phyloP scores from a whole-genome alignment of 2,329 filamentous ascomycete genomes.

The Fusarium cyanostomum region DNA sequence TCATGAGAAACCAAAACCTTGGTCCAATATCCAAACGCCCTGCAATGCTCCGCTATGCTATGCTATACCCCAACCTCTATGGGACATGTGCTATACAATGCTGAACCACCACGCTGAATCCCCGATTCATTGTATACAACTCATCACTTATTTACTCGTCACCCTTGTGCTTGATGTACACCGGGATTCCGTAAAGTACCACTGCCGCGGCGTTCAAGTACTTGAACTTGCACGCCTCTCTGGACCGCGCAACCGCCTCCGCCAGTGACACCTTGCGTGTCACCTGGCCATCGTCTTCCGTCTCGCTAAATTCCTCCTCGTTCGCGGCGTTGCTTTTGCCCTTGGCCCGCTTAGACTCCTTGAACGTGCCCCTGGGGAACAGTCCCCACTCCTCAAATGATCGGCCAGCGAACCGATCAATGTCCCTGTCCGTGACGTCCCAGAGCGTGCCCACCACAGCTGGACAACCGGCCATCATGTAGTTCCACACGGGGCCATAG shows the following conservation, averaged over 20 bases:
- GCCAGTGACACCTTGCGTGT: slow-evolving; percentile 67
- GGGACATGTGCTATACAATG: slow-evolving; percentile 11
- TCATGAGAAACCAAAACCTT: slow-evolving; percentile 16
- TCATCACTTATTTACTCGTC: slow-evolving; percentile 31
- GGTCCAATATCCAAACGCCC: slow-evolving; percentile 32
- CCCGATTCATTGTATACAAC: slow-evolving; percentile 4
- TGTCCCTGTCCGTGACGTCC: slow-evolving; percentile 98
- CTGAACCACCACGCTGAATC: slow-evolving; percentile 9
- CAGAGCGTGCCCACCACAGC: slow-evolving; percentile 93
- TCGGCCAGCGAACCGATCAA: slow-evolving; percentile 86
- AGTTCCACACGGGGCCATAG: slow-evolving; percentile 90
- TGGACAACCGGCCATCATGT: slow-evolving; percentile 86
- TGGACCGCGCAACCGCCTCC: slow-evolving; percentile 81
- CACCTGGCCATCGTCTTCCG: slow-evolving; percentile 38
- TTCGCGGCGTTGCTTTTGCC: slow-evolving; percentile 37
- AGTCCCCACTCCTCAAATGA: slow-evolving; percentile 90
- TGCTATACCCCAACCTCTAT: slow-evolving; percentile 7
- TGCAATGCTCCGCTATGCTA: slow-evolving; percentile 24
- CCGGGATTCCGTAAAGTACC: slow-evolving; percentile 93
- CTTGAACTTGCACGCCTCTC: slow-evolving; percentile 82
- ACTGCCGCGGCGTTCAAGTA: slow-evolving; percentile 95
- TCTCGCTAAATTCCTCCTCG: slow-evolving; percentile 41
- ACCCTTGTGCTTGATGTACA: slow-evolving; percentile 69
- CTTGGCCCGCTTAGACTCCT: slow-evolving; percentile 46
- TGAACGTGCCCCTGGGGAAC: slow-evolving; percentile 59